These are phyloP conservation scores for Warburgia ugandensis DNA, from an alignment of 164 flowering plant species.

Conservation along the genomic window DNA sequence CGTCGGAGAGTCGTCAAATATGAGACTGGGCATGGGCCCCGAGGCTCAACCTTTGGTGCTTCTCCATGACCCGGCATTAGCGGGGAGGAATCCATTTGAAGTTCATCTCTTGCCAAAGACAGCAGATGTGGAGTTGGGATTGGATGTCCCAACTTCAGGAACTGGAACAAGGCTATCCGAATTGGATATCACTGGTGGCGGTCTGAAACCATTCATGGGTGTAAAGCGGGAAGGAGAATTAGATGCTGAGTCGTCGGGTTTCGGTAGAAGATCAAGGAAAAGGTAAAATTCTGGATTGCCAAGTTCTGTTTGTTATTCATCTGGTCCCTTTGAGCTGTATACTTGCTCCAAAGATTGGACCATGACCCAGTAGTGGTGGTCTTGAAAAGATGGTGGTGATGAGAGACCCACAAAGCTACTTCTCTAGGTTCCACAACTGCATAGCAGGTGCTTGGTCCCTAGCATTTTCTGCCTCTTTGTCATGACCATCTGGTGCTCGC, in stretches of 20 bases:
- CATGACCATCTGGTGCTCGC: too few species aligned
- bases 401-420: too few species aligned
- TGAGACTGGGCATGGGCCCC: not conserved
- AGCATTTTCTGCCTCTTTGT: too few species aligned
- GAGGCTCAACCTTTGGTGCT: conserved; percentile 1
- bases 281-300: conserved; percentile 1
- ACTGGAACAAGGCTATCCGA: not conserved
- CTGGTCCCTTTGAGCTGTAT: not conserved
- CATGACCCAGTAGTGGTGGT: not conserved
- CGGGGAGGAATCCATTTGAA: not conserved
- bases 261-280: conserved; percentile 4
- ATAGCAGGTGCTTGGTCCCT: too few species aligned
- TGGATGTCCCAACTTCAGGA: not conserved
- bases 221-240: too few species aligned
- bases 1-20: not conserved
- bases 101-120: not conserved
- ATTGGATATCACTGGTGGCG: not conserved
- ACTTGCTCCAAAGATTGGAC: not conserved
- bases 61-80: not conserved
- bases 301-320: not conserved
- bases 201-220: too few species aligned
- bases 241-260: conserved; percentile 4
- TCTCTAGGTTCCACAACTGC: too few species aligned
- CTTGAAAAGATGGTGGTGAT: not conserved
- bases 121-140: not conserved